These are phyloP conservation scores for Berberis vulgaris DNA, from an alignment of 164 flowering plant species.

Conservation along the genomic window DNA sequence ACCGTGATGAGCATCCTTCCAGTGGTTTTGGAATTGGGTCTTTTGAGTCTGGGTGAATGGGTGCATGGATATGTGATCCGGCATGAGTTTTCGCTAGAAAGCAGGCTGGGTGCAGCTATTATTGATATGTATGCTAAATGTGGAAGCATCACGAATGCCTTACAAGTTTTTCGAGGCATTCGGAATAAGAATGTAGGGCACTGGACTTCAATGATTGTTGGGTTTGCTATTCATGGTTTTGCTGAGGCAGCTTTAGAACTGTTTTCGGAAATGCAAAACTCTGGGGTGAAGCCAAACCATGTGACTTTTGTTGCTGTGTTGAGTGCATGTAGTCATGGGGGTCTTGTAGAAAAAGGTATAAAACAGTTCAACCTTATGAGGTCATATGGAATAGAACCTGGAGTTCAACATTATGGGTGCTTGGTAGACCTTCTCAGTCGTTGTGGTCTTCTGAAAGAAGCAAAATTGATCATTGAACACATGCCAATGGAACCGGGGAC, in stretches of 20 bases:
- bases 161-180: constrained; percentile 15
- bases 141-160: constrained; percentile 35
- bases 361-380: constrained; percentile 18
- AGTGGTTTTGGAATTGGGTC: constrained; percentile 17
- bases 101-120: constrained; percentile 26
- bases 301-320: constrained; percentile 27
- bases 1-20: constrained; percentile 18
- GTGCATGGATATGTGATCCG: constrained; percentile 17
- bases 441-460: constrained; percentile 23
- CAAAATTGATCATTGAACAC: constrained; percentile 6
- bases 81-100: constrained; percentile 8
- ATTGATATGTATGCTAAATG: constrained; percentile 58
- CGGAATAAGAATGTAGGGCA: constrained; percentile 20
- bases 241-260: constrained; percentile 15
- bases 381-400: constrained; percentile 17
- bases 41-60: constrained; percentile 13
- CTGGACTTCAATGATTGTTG: constrained; percentile 32
- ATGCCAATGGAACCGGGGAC: constrained; percentile 7
- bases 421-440: constrained; percentile 27
- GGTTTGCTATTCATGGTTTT: constrained; percentile 23
- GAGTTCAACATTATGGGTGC: constrained; percentile 24
- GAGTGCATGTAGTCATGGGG: constrained; percentile 25
- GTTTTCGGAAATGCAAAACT: constrained; percentile 17
- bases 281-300: constrained; percentile 15
- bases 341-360: constrained; percentile 18